Evolutionary conservation across 139 green algal genomes (phyloP), one percentile per base, ranked within the genome.

Genomic region (Limnomonas spitsbergensis): DNA sequence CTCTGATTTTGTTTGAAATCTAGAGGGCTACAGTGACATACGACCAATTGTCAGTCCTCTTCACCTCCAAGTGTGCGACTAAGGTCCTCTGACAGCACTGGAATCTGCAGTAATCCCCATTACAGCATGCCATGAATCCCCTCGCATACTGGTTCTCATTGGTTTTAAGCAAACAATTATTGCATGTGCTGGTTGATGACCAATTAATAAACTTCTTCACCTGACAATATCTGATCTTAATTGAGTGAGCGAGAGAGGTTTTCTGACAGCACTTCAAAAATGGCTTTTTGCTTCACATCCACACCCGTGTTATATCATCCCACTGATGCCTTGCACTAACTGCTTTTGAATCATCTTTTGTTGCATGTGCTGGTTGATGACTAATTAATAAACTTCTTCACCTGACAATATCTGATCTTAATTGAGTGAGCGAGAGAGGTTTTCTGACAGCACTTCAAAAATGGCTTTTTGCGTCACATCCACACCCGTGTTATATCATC

Each of bases 131-230:
- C n/a, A n/a, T n/a, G n/a, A n/a, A n/a, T n/a, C n/a, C n/a, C n/a
- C n/a, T n/a, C n/a, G n/a, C n/a, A n/a, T n/a, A n/a, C n/a, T n/a
- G n/a, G n/a, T n/a, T n/a, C n/a, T n/a, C n/a, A n/a, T n/a, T n/a
- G n/a, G n/a, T n/a, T n/a, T n/a, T n/a, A n/a, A n/a, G n/a, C n/a
- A n/a, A n/a, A n/a, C n/a, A n/a, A n/a, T n/a, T n/a, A n/a, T n/a
- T n/a, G n/a, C n/a, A n/a, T n/a, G n/a, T 61, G 76, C 81, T 83
- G 78, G 69, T n/a, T 79, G 82, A 83, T 86, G 82, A 86, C 81
- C 73, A 52, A 37, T 71, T 24, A n/a, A n/a, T 66, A 67, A 66
- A 78, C 76, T 71, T 61, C 42, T 75, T 85, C 81, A 85, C 81
- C 81, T 85, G 81, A 85, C 81, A 85, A 85, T 85, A 82, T 80